Base-by-base conservation (phyloP, 108 stramenopile species). In the Nitzschia palea region DNA sequence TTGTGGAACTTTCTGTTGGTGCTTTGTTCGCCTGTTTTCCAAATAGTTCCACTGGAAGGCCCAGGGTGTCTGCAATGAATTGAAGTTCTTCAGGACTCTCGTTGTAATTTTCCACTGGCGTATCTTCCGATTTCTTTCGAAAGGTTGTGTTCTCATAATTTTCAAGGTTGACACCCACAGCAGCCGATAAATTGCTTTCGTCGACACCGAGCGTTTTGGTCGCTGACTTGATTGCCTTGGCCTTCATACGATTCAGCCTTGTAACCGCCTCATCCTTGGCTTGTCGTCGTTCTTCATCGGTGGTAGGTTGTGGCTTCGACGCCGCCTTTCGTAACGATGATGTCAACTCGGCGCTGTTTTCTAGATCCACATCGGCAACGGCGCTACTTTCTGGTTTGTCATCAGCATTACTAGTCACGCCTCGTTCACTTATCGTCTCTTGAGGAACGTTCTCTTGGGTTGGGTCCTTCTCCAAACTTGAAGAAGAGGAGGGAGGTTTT, bases 191-290 rank as follows among this genome's bases (percentile, higher is more conserved):
- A 20, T 48, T 12, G 47, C 22, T 10, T 18, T 48, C n/a, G 47
- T 48, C 47, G 17, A 48, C 47, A 48, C 47, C 47, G 18, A 48
- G 22, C 4, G 18, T 48, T 20, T 48, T 48, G 47, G 9, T 48
- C 18, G 47, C 47, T 18, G 47, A 48, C n/a, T 18, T 48, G 47
- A 48, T 48, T 10, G 47, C 47, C 18, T 48, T 48, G 47, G 47
- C 47, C n/a, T 48, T 48, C 4, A 48, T 48, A 4, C 47, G 47
- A 20, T 48, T 48, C 47, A 48, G 47, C 47, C 47, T 48, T 12
- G 17, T 48, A 12, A 48, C 22, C 4, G 47, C 47, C 47, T 48
- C 47, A 5, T 48, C 47, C 18, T 48, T 48, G 4, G 8, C 15
- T 4, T 18, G 17, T 4, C 47, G 47, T 20, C 22, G 15, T 20